A percentile compares a stretch with the other conserved stretches of the same genome.
These are phyloP conservation scores for Sclerotinia minor DNA, from an alignment of 2,329 filamentous ascomycete genomes.

Conservation along the genomic window DNA sequence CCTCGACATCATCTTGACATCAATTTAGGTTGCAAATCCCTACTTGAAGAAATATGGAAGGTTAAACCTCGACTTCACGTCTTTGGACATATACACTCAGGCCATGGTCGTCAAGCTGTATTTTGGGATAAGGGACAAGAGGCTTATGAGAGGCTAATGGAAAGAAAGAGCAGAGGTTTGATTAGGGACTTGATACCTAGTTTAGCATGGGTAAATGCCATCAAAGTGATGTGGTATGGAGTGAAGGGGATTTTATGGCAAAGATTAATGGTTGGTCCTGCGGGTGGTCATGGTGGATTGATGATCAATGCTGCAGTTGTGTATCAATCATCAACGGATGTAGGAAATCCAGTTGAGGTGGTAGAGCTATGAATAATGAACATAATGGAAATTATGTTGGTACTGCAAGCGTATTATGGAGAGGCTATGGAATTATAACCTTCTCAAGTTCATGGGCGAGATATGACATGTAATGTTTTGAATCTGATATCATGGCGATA, in stretches of 20 bases:
- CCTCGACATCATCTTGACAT: constrained; percentile 55
- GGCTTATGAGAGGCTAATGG: constrained; percentile 41
- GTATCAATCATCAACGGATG: constrained; percentile 48
- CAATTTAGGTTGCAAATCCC: constrained; percentile 57
- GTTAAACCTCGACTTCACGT: constrained; percentile 62
- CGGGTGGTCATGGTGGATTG: constrained; percentile 48
- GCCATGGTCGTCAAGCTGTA: constrained; percentile 57
- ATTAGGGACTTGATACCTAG: constrained; percentile 39
- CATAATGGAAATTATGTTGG: not conserved
- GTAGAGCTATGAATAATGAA: constrained; percentile 36
- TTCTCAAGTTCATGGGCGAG: not conserved
- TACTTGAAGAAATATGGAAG: constrained; percentile 59
- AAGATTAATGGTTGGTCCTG: constrained; percentile 55
- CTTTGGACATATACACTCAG: constrained; percentile 67
- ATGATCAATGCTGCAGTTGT: constrained; percentile 64
- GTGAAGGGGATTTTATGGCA: constrained; percentile 58
- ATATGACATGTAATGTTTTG: not conserved
- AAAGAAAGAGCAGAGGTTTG: constrained; percentile 41
- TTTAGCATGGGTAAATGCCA: constrained; percentile 51
- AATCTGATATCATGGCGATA: not conserved
- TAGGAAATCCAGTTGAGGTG: constrained; percentile 47
- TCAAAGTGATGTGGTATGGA: constrained; percentile 53
- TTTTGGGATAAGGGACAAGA: constrained; percentile 62
- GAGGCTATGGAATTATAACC: not conserved
- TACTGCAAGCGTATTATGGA: not conserved